These are phyloP conservation scores for Cicer chorassanicum DNA, from an alignment of 306 rosid species.

Conservation along the genomic window DNA sequence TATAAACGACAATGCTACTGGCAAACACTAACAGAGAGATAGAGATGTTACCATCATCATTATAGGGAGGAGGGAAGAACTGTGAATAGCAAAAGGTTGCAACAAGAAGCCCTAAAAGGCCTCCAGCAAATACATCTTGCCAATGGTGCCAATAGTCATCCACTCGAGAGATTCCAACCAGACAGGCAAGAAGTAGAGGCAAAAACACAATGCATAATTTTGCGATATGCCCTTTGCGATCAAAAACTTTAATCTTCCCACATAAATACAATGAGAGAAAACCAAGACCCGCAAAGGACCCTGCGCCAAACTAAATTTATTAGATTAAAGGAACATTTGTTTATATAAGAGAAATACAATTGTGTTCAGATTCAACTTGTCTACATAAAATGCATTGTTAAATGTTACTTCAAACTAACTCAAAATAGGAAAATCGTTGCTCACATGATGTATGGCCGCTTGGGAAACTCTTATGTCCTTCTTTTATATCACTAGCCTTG, in stretches of 20 bases:
- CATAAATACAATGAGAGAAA: constrained; percentile 77
- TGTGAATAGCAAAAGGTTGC: constrained; percentile 83
- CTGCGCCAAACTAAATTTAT: constrained; percentile 55
- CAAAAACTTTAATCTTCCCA: constrained; percentile 85
- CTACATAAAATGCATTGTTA: background rate
- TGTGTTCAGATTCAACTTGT: background rate
- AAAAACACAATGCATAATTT: constrained; percentile 76
- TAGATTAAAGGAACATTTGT: constrained; percentile 28
- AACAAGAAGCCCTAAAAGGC: constrained; percentile 72
- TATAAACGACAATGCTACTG: constrained; percentile 20
- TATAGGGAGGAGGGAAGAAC: constrained; percentile 81
- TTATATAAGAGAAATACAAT: background rate
- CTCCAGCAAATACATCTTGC: constrained; percentile 93
- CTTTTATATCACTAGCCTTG: constrained; percentile 68
- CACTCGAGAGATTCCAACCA: constrained; percentile 83
- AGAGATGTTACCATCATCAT: constrained; percentile 61
- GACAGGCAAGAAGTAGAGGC: constrained; percentile 77
- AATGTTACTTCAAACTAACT: constrained; percentile 6
- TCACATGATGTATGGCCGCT: constrained; percentile 95
- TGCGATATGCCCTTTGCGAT: constrained; percentile 77
- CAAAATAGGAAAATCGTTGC: constrained; percentile 39
- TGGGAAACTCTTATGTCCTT: constrained; percentile 97
- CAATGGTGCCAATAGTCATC: constrained; percentile 99
- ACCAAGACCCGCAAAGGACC: constrained; percentile 94
- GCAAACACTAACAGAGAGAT: background rate